Evolutionary conservation across 345 rosid genomes (phyloP).

Genomic region (Arabidopsis suecica): DNA sequence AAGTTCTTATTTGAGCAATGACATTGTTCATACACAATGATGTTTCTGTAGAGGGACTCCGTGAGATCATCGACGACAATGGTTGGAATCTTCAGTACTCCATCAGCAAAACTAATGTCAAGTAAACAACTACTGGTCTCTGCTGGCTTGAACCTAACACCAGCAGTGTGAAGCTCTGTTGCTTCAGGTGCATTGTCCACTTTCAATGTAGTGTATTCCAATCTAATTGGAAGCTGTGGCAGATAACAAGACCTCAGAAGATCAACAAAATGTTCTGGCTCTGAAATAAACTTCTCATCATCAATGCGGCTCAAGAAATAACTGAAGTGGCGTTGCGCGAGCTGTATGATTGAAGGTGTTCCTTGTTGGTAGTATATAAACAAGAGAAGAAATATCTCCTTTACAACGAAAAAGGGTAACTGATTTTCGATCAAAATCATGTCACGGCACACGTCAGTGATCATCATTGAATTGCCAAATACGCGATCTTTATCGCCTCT

Average conservation of each 20-base stretch:
- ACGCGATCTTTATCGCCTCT: conserved; percentile 36
- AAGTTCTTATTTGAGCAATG: conserved; percentile 29
- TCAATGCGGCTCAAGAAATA: conserved; percentile 19
- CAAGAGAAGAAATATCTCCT: conserved; percentile 13
- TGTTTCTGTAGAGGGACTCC: conserved; percentile 31
- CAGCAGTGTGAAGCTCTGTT: conserved; percentile 48
- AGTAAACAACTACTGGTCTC: conserved; percentile 27
- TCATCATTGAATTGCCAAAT: conserved; percentile 46
- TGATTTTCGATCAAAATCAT: conserved; percentile 37
- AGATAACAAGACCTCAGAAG: conserved; percentile 34
- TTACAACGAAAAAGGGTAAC: conserved; percentile 28
- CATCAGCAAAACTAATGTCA: conserved; percentile 38
- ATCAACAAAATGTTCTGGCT: conserved; percentile 41
- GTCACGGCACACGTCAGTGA: conserved; percentile 37
- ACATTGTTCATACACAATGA: conserved; percentile 41
- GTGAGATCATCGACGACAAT: conserved; percentile 36
- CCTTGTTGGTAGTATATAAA: conserved; percentile 28
- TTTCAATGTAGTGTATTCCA: neutral
- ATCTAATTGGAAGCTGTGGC: conserved; percentile 5
- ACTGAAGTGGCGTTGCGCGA: conserved; percentile 32
- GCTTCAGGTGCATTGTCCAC: conserved; percentile 41
- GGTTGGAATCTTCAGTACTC: conserved; percentile 31
- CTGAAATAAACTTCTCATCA: conserved; percentile 10
- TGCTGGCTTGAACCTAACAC: conserved; percentile 42
- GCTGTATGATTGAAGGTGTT: conserved; percentile 39